phyloP scores from a whole-genome alignment of 2,329 filamentous ascomycete genomes.

The Beauveria varroae region DNA sequence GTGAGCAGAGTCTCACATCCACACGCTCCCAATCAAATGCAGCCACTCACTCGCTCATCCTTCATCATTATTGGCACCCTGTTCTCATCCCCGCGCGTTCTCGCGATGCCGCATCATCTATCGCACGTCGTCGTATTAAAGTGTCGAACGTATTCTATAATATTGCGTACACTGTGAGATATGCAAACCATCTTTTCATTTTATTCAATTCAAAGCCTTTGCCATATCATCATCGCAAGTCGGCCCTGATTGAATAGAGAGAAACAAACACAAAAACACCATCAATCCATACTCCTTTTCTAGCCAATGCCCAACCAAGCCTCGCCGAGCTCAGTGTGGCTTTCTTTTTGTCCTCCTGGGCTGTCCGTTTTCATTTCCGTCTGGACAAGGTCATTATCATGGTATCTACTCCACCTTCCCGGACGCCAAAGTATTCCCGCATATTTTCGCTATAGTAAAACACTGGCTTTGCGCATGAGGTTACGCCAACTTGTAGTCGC shows the following conservation, averaged over 20 bases:
- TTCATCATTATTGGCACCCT: too few species aligned
- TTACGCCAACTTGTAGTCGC: not conserved
- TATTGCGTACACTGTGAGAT: not conserved
- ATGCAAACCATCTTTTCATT: not conserved
- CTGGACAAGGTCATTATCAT: constrained; percentile 1
- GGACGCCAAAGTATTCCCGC: constrained; percentile 5
- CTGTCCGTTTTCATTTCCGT: not conserved
- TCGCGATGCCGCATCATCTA: too few species aligned
- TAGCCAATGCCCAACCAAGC: not conserved
- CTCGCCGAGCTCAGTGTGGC: not conserved
- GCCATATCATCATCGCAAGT: not conserved
- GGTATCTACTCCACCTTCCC: not conserved
- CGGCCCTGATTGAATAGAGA: not conserved
- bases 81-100: too few species aligned
- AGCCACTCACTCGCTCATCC: too few species aligned
- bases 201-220: not conserved
- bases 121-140: not conserved
- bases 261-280: not conserved
- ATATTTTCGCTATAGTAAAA: constrained; percentile 7
- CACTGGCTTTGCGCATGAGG: not conserved
- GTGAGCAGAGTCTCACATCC: too few species aligned
- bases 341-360: not conserved
- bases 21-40: too few species aligned
- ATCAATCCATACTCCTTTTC: not conserved
- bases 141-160: not conserved